Conservation (phyloP, 2,329 filamentous ascomycete genomes). For the Sporothrix humicola region DNA sequence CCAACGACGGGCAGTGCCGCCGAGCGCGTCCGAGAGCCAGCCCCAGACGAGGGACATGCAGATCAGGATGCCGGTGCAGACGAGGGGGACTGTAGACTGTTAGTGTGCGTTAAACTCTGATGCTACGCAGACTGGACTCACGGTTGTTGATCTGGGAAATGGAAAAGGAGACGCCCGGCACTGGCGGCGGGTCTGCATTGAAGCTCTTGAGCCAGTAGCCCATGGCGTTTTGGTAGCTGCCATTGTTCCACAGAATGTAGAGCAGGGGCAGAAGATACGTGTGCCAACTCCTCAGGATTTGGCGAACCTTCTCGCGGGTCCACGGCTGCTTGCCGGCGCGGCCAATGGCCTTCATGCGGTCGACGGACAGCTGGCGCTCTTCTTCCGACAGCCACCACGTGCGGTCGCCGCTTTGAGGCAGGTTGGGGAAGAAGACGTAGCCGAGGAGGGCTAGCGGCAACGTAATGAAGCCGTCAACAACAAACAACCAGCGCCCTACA, state of each 20-base stretch:
- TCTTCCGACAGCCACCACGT: constrained; percentile 48
- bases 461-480: constrained; percentile 30
- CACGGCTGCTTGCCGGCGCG: constrained; percentile 48
- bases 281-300: constrained; percentile 49
- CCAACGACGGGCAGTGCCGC: constrained; percentile 43
- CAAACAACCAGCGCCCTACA: background rate
- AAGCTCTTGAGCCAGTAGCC: constrained; percentile 53
- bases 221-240: constrained; percentile 46
- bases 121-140: background rate
- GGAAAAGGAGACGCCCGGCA: constrained; percentile 46
- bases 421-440: constrained; percentile 56
- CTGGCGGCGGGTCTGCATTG: constrained; percentile 44
- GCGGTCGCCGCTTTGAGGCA: constrained; percentile 48
- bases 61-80: constrained; percentile 47
- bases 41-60: constrained; percentile 46
- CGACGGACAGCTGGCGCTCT: constrained; percentile 46
- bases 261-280: constrained; percentile 45
- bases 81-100: constrained; percentile 41
- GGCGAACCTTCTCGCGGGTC: constrained; percentile 45
- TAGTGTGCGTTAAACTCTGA: background rate
- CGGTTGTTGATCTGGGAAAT: constrained; percentile 46
- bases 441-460: constrained; percentile 59
- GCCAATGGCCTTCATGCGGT: constrained; percentile 46
- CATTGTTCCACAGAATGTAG: constrained; percentile 51
- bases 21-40: constrained; percentile 47